These are phyloP conservation scores for Chrysopogon serrulatus DNA, from an alignment of 176 grass and related monocot genomes.

Conservation along the genomic window DNA sequence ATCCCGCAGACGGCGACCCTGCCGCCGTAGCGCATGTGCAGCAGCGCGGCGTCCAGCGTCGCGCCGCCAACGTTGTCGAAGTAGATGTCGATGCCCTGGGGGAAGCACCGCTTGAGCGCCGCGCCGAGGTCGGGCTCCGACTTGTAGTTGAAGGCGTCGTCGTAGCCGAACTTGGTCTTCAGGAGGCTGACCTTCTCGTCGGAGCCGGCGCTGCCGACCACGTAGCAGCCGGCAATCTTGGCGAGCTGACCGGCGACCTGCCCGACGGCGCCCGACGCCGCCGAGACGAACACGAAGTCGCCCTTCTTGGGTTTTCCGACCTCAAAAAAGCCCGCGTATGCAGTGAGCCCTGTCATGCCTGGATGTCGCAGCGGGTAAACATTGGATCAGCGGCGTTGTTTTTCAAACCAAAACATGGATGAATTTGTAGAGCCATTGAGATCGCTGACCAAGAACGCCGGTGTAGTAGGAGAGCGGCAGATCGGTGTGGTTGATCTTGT, in stretches of 20 bases:
- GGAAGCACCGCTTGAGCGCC: constrained; percentile 41
- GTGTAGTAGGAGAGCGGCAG: constrained; percentile 37
- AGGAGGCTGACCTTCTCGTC: constrained; percentile 57
- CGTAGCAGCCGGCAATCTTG: constrained; percentile 57
- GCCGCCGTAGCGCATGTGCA: constrained; percentile 26
- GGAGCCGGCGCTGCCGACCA: constrained; percentile 45
- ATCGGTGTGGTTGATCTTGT: constrained; percentile 27
- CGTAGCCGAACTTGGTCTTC: constrained; percentile 42
- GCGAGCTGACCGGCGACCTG: constrained; percentile 63
- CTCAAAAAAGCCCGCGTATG: constrained; percentile 38
- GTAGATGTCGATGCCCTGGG: constrained; percentile 57
- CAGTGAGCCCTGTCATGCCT: constrained; percentile 44
- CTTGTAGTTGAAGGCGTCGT: constrained; percentile 64
- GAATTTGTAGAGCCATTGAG: too few species aligned
- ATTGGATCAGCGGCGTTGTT: too few species aligned
- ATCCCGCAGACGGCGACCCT: constrained; percentile 44
- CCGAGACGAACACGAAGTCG: constrained; percentile 46
- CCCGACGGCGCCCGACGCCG: constrained; percentile 45
- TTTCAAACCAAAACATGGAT: too few species aligned
- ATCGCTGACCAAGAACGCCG: constrained; percentile 12
- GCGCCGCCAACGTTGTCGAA: constrained; percentile 14
- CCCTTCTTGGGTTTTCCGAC: constrained; percentile 35
- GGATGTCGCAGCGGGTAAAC: too few species aligned
- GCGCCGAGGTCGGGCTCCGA: constrained; percentile 20
- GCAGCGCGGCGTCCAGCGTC: constrained; percentile 41